Evolutionary conservation across 352 stramenopile genomes (phyloP), one percentile per base, ranked within the genome.

Genomic region (Phytopythium delawarense): DNA sequence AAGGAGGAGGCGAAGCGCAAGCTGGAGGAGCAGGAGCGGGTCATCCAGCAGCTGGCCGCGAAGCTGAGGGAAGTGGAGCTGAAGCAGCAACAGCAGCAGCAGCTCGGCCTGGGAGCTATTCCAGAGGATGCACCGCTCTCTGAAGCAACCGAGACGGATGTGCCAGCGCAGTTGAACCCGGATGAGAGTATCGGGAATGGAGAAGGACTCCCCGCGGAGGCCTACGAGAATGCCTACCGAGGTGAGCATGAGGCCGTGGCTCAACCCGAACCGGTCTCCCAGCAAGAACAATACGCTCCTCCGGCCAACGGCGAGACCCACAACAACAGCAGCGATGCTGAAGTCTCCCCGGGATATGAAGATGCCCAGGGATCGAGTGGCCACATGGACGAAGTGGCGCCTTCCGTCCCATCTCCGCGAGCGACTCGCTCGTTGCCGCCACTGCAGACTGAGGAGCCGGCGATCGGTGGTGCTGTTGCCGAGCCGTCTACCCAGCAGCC

Each of bases 21-120:
- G 42, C 28, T 78, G 9, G 49, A 73, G 42, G 72, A 81, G 39
- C 76, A 86, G 54, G 76, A 83, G 51, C 67, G 69, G 13, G 46
- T 82, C 18, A 81, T 86, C 50, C 66, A 57, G 7, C 60, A 75
- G 25, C 70, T 86, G 18, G 59, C 70, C 32, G 62, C 69, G 34
- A 76, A 81, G 25, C 56, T 83, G 45, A 71, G 70, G 25, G 66
- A 69, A 25, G 72, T 59, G 1, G 62, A 79, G 39, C 44, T 66
- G 7, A 56, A 57, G 28, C 52, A 72, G 58, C 34, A 59, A 5
- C 54, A 79, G 45, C 59, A 72, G 55, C 53, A 59, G 35, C 39
- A 52, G 55, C 23, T 49, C 7, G 55, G 55, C 4, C 7, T 61
- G n/a, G 37, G 34, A n/a, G 42, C 39, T 6, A 61, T 61, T 30